Evolutionary conservation across 148 eudicot species (phyloP).

Genomic region (Limonium bicolor): DNA sequence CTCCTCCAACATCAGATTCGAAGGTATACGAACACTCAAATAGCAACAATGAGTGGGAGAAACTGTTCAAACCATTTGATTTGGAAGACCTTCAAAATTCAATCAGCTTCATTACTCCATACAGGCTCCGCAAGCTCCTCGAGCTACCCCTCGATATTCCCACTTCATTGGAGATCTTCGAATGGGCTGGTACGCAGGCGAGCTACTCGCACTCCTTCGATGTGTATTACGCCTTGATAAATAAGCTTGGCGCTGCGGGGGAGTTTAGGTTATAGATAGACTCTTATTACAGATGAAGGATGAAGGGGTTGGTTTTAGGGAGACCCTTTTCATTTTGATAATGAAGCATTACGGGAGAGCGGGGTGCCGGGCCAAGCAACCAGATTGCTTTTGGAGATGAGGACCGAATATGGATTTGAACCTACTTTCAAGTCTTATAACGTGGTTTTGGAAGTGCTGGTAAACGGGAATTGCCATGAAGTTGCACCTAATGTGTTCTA

Average conservation of each 20-base stretch:
- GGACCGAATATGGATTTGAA: constrained; percentile 34
- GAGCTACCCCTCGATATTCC: constrained; percentile 70
- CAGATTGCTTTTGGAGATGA: constrained; percentile 86
- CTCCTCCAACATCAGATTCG: constrained; percentile 3
- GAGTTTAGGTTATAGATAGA: constrained; percentile 64
- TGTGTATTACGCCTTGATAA: constrained; percentile 59
- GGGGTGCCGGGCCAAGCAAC: constrained; percentile 85
- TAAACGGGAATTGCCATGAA: constrained; percentile 52
- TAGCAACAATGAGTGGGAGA: constrained; percentile 63
- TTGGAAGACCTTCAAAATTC: constrained; percentile 55
- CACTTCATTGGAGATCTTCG: constrained; percentile 65
- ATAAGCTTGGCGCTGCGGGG: constrained; percentile 45
- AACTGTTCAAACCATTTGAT: constrained; percentile 70
- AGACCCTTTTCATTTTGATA: constrained; percentile 55
- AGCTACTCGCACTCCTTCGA: constrained; percentile 69
- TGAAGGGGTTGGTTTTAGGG: constrained; percentile 48
- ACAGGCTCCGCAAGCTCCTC: constrained; percentile 54
- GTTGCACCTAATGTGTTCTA: constrained; percentile 75
- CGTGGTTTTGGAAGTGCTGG: constrained; percentile 68
- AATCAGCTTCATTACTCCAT: constrained; percentile 48
- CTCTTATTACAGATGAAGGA: constrained; percentile 73
- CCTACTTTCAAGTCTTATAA: constrained; percentile 68
- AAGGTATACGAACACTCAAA: constrained; percentile 7
- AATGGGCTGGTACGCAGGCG: constrained; percentile 59
- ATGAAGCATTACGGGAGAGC: constrained; percentile 74